These are phyloP conservation scores for Sonneratia caseolaris DNA, from an alignment of 345 rosid species.

Conservation along the genomic window DNA sequence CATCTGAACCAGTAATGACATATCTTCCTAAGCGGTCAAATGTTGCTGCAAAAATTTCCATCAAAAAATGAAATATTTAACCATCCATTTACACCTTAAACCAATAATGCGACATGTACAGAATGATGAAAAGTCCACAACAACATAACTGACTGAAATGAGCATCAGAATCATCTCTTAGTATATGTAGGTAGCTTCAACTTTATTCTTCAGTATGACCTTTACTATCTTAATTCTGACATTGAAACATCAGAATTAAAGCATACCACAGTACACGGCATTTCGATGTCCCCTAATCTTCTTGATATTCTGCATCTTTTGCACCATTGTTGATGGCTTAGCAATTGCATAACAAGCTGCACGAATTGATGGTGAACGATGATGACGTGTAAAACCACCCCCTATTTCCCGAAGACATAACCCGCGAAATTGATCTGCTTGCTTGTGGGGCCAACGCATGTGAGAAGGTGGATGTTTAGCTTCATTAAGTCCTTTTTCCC, in stretches of 20 bases:
- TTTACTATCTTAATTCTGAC: neutral
- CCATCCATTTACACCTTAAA: neutral
- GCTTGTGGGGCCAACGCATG: constrained; percentile 97
- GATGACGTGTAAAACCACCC: constrained; percentile 94
- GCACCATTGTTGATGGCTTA: constrained; percentile 89
- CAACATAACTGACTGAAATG: neutral
- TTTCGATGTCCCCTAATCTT: constrained; percentile 88
- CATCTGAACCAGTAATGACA: constrained; percentile 97
- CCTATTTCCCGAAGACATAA: constrained; percentile 89
- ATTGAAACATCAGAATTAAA: constrained; percentile 1
- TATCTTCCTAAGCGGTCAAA: constrained; percentile 93
- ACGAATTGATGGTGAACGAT: constrained; percentile 87
- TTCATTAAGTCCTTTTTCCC: constrained; percentile 25
- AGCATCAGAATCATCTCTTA: neutral
- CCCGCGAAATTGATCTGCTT: constrained; percentile 85
- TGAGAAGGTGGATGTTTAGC: constrained; percentile 41
- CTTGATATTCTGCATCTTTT: constrained; percentile 91
- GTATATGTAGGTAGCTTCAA: neutral
- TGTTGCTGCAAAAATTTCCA: constrained; percentile 59
- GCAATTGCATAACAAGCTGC: constrained; percentile 94
- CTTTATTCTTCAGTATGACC: neutral
- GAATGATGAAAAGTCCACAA: neutral
- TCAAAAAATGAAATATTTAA: constrained; percentile 10
- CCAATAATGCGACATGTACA: no score
- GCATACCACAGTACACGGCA: constrained; percentile 96